Conservation (phyloP, 805 yeast genomes). For the Candida andamanensis region DNA sequence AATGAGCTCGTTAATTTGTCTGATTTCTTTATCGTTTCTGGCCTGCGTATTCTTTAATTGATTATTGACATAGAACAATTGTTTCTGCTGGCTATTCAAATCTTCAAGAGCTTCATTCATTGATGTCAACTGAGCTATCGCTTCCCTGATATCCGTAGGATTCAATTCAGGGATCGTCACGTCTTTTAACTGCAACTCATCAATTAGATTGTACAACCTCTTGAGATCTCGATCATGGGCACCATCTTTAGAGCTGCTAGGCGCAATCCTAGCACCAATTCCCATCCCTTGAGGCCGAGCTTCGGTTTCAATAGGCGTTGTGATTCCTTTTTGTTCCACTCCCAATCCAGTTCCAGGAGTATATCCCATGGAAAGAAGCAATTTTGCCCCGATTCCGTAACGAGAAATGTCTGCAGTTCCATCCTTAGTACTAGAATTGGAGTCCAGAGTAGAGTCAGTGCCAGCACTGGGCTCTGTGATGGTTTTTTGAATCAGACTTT, state of each 20-base stretch:
- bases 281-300: slow-evolving; percentile 67
- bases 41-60: too few relatives aligned
- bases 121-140: slow-evolving; percentile 11
- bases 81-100: slow-evolving; percentile 10
- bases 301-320: slow-evolving; percentile 71
- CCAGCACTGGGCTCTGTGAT: too few relatives aligned
- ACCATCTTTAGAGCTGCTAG: slow-evolving; percentile 44
- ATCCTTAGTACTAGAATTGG: too few relatives aligned
- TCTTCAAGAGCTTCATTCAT: slow-evolving; percentile 14
- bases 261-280: too few relatives aligned
- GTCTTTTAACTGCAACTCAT: slow-evolving; percentile 28
- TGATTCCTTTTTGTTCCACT: slow-evolving; percentile 61
- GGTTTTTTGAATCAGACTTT: too few relatives aligned
- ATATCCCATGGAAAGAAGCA: slow-evolving; percentile 84
- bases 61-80: too few relatives aligned
- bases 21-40: too few relatives aligned
- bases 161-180: too few relatives aligned
- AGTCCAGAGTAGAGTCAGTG: too few relatives aligned
- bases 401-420: too few relatives aligned
- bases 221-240: slow-evolving; percentile 4
- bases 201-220: slow-evolving; percentile 29
- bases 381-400: slow-evolving; percentile 83
- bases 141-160: slow-evolving; percentile 6
- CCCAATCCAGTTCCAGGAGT: slow-evolving; percentile 85
- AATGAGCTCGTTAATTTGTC: too few relatives aligned